Base-by-base conservation (phyloP, 352 stramenopile genomes). In the Phytophthora cactorum region DNA sequence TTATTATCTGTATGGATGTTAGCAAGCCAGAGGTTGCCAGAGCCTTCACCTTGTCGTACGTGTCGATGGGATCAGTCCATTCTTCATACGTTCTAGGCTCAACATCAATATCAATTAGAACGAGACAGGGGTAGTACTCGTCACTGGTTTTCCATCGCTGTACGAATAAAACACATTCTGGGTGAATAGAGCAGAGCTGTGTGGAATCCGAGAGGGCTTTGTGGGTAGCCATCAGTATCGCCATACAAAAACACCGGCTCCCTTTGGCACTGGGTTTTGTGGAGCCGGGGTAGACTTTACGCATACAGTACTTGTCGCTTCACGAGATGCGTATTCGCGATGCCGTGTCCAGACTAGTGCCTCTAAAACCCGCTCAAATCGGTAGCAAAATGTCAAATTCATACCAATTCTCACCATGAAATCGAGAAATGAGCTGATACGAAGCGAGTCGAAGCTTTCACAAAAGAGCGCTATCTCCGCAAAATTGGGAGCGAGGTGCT, bases 1-100 rank as follows among this genome's bases (percentile, higher is more conserved):
- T 87, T 34, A 82, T 77, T 12, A 88, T 31, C 6, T 82, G 79
- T 8, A 17, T 88, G 56, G 0, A 74, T 68, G 6, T 61, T 61
- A 9, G 88, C 61, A 27, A 77, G 5, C 81, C 79, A 8, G 77
- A 66, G 0, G 34, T 22, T 28, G 78, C 55, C 0, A 84, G 46
- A 0, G 36, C 43, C 14, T 75, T 60, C 2, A 84, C 75, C 0
- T 44, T 52, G 6, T 72, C 60, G 0, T 70, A 75, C 9, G 66
- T 63, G 14, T 77, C 46, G 2, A 59, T 41, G 1, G 81, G 64
- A 11, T 72, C 56, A 7, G 38, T 36, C 64, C 74, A 84, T 14
- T 74, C 63, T 14, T 77, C 62, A 31, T 56, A 74, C 6, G 56
- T 71, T 25, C 17, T 68, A 1, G 54, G 54, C 1, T 25, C 45